phyloP scores from a whole-genome alignment of 1,284 basidiomycete species.

The Crucibulum parvulum region DNA sequence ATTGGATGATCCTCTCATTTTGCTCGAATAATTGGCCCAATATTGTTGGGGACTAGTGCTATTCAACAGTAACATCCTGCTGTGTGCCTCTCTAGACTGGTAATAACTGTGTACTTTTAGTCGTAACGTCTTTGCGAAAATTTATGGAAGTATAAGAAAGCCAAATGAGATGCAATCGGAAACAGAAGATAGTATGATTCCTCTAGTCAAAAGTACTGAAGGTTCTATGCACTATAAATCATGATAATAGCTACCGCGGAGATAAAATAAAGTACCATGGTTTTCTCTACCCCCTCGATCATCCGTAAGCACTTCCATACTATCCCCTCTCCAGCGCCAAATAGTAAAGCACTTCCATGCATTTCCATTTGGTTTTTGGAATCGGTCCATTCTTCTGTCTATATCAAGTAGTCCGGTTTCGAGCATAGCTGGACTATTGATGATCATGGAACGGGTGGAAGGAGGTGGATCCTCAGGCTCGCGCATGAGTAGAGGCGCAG shows the following conservation, averaged over 20 bases:
- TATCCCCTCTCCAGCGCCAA: conserved; percentile 49
- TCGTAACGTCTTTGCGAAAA: too few relatives aligned
- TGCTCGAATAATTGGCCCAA: too few relatives aligned
- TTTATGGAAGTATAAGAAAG: too few relatives aligned
- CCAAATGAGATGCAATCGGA: too few relatives aligned
- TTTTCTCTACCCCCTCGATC: conserved; percentile 55
- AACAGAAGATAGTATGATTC: too few relatives aligned
- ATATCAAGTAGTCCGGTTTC: conserved; percentile 57
- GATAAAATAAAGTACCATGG: conserved; percentile 59
- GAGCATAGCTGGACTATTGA: conserved; percentile 52
- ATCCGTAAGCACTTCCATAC: conserved; percentile 23
- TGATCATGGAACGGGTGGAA: conserved; percentile 43
- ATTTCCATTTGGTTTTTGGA: conserved; percentile 49
- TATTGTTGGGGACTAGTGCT: too few relatives aligned
- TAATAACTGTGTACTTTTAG: too few relatives aligned
- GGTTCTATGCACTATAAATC: conserved; percentile 28
- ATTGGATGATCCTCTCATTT: too few relatives aligned
- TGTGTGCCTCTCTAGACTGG: too few relatives aligned
- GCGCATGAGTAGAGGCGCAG: conserved; percentile 39
- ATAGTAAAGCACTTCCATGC: conserved; percentile 61
- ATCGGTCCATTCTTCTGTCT: conserved; percentile 51
- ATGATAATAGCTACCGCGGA: conserved; percentile 50
- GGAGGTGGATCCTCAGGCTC: conserved; percentile 31
- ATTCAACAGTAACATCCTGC: too few relatives aligned
- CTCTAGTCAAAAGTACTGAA: too few relatives aligned